Evolutionary conservation across 1,284 basidiomycete species (phyloP), one percentile per base, ranked within the genome.

Genomic region (Fomitopsis pinicola): DNA sequence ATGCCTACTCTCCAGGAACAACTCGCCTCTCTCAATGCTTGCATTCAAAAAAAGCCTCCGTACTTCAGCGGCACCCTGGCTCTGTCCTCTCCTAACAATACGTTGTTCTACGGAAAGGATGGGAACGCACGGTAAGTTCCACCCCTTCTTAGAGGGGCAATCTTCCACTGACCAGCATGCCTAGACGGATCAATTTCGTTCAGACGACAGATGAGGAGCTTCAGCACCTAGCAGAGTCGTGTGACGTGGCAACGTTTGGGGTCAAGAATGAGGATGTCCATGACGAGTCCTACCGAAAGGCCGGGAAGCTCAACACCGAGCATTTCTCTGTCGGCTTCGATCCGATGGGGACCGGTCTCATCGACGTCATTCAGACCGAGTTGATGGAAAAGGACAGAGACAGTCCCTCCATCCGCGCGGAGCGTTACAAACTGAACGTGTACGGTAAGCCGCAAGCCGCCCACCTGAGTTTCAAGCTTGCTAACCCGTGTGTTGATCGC

Each of bases 351-450:
- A 33, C 48, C 1, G 48, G 48, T 9, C 48, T 50, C 26, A 28
- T 50, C 14, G 28, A 22, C 5, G 28, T 33, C 7, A 2, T 50
- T 15, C 14, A 17, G 28, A 50, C 28, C 5, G 28, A 50, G 48
- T 33, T 50, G 15, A 5, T 50, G 12, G 48, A 50, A 8, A 9
- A n/a, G 6, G 9, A 48, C 19, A 14, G 7, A 5, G 28, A 50
- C 3, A 33, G 14, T 17, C 35, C 26, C 66, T 79, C 36, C 66
- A 73, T 55, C 62, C 74, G 60, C 8, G 62, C 69, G 0, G 72
- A 77, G 54, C 63, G 76, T 46, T 74, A 71, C 64, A 74, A 76
- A 45, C 61, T 76, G 8, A 76, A 74, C 48, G 69, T 77, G 0
- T 71, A 77, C 57, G 73, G 76, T 74, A 50, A 1, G 66, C 59